A percentile compares a stretch with the other conserved stretches of the same genome.
Evolutionary conservation across 177 flowering plant species (phyloP).

Genomic region (Vitis hybrid): DNA sequence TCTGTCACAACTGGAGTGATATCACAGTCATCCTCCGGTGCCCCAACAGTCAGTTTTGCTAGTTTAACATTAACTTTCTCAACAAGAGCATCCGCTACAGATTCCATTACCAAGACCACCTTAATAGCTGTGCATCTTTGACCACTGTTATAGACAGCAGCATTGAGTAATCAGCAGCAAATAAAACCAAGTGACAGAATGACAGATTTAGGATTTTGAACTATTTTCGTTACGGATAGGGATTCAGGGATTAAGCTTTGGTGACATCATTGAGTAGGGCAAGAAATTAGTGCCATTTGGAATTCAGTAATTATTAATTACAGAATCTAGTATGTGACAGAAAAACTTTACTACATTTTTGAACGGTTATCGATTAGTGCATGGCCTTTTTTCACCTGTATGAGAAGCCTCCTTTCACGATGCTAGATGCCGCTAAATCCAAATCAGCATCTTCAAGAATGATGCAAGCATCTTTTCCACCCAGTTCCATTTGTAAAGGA

Average conservation of each 20-base stretch:
- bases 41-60: conserved; percentile 78
- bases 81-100: conserved; percentile 82
- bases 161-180: background rate
- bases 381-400: conserved; percentile 59
- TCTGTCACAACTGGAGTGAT: conserved; percentile 97
- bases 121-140: conserved; percentile 98
- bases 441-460: conserved; percentile 98
- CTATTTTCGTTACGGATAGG: no score
- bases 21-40: conserved; percentile 89
- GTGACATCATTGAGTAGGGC: no score
- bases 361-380: no score
- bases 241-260: no score
- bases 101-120: conserved; percentile 91
- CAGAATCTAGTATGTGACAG: no score
- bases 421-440: conserved; percentile 82
- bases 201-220: background rate
- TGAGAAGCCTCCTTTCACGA: conserved; percentile 95
- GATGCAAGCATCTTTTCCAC: conserved; percentile 99
- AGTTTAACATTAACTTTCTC: conserved; percentile 87
- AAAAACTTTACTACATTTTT: no score
- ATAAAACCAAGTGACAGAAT: background rate
- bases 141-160: conserved; percentile 49
- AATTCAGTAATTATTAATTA: no score
- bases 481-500: conserved; percentile 98
- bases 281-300: no score